phyloP scores from a whole-genome alignment of 164 flowering plant genomes.

The Macadamia tetraphylla region DNA sequence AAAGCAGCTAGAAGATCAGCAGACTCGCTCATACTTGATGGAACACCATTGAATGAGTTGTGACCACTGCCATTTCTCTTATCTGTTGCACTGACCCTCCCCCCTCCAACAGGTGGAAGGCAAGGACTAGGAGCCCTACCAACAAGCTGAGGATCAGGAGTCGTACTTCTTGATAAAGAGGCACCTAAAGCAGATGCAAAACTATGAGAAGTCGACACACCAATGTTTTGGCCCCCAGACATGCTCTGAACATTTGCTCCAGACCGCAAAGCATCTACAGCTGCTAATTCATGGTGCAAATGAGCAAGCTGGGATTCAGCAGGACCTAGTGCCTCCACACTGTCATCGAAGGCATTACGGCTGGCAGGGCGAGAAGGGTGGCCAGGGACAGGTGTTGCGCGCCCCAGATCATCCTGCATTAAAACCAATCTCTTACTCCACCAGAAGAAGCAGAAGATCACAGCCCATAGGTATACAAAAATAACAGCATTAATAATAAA shows the following conservation, averaged over 20 bases:
- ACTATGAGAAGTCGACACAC: conserved; percentile 42
- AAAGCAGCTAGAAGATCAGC: conserved; percentile 52
- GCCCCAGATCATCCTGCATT: conserved; percentile 54
- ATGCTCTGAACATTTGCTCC: conserved; percentile 36
- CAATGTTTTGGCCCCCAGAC: conserved; percentile 27
- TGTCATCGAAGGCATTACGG: conserved; percentile 62
- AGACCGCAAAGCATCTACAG: conserved; percentile 25
- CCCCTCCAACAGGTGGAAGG: conserved; percentile 63
- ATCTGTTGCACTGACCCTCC: conserved; percentile 35
- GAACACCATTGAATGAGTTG: conserved; percentile 35
- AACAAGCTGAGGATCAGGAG: conserved; percentile 64
- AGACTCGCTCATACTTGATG: conserved; percentile 36
- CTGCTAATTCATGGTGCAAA: conserved; percentile 28
- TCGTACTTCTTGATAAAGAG: conserved; percentile 61
- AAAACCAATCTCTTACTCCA: not conserved
- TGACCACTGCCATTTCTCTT: conserved; percentile 37
- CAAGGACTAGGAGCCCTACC: conserved; percentile 76
- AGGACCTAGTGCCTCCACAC: conserved; percentile 26
- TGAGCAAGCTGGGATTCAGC: conserved; percentile 44
- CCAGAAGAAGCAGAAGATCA: not conserved
- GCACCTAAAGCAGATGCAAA: conserved; percentile 66
- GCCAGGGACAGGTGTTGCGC: conserved; percentile 32
- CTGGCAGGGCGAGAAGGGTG: conserved; percentile 69
- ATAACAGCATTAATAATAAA: not conserved
- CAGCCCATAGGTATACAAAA: not conserved